Percentiles rank a stretch among this genome's conserved stretches.
Conservation (phyloP, 202 grass and related monocot species). For the Dendrocalamus latiflorus region DNA sequence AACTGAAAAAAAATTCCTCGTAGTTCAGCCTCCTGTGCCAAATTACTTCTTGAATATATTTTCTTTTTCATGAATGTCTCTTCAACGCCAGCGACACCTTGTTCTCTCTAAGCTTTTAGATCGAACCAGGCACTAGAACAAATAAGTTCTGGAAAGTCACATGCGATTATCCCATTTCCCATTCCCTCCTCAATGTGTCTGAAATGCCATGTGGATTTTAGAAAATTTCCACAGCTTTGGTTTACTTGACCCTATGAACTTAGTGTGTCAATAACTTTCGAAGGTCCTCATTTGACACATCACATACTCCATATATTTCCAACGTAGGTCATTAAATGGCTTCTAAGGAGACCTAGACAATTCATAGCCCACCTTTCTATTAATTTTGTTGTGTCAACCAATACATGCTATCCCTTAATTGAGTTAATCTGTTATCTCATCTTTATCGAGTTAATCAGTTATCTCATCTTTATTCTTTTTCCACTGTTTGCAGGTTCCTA, state of each 20-base stretch:
- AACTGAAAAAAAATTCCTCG: not conserved
- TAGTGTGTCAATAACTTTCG: not conserved
- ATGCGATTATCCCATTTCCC: not conserved
- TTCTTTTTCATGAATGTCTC: not conserved
- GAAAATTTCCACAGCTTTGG: not conserved
- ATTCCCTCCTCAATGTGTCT: not conserved
- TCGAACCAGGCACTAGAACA: not conserved
- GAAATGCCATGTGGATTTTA: not conserved
- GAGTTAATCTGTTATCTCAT: too few relatives aligned
- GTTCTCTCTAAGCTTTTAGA: not conserved
- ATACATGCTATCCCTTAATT: not conserved
- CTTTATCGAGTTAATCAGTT: too few relatives aligned
- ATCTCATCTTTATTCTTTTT: not conserved
- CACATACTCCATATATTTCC: not conserved
- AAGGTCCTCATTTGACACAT: not conserved
- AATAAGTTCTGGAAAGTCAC: not conserved
- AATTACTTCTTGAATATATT: not conserved
- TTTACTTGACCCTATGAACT: not conserved
- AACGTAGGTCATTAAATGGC: not conserved
- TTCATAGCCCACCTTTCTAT: not conserved
- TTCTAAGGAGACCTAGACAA: not conserved
- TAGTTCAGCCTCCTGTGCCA: not conserved
- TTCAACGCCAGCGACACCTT: not conserved
- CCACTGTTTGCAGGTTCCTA: slow-evolving; percentile 53
- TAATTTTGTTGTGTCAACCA: not conserved